phyloP scores from a whole-genome alignment of 2,329 filamentous ascomycete species.

The Fusarium nelsonii region DNA sequence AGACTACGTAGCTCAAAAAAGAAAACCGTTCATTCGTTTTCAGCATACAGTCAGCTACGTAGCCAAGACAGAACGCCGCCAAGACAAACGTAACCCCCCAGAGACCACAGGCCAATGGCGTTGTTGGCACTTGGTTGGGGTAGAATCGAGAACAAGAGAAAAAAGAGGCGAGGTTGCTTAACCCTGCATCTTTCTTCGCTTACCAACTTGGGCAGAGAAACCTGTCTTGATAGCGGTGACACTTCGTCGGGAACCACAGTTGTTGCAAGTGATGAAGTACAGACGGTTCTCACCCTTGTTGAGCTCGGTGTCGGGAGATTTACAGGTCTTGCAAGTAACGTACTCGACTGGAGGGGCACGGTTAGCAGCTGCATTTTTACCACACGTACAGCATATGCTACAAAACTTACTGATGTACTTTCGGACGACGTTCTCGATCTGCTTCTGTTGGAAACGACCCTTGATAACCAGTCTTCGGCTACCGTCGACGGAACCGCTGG shows the following conservation, averaged over 20 bases:
- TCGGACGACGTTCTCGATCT: constrained; percentile 96
- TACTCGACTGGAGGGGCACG: constrained; percentile 77
- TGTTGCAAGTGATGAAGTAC: constrained; percentile 97
- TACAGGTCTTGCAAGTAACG: constrained; percentile 98
- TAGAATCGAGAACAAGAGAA: constrained; percentile 16
- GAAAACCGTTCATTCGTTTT: constrained; percentile 7
- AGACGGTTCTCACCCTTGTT: constrained; percentile 99
- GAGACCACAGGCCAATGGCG: constrained; percentile 19
- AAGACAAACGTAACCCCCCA: constrained; percentile 21
- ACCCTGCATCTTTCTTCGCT: constrained; percentile 94
- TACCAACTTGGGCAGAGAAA: constrained; percentile 99
- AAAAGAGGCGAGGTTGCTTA: constrained; percentile 60
- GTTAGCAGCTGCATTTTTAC: constrained; percentile 46
- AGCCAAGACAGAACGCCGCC: constrained; percentile 23
- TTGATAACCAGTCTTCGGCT: constrained; percentile 96
- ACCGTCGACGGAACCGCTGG: constrained; percentile 94
- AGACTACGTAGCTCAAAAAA: constrained; percentile 12
- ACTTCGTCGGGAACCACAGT: constrained; percentile 83
- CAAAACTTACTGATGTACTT: constrained; percentile 86
- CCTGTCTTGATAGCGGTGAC: constrained; percentile 99
- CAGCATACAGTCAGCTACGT: constrained; percentile 12
- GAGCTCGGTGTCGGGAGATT: constrained; percentile 92
- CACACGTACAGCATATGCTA: neutral
- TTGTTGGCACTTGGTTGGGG: constrained; percentile 9
- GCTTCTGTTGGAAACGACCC: constrained; percentile 99